Conservation (phyloP, 805 yeast species). For the Ogataea sp. region DNA sequence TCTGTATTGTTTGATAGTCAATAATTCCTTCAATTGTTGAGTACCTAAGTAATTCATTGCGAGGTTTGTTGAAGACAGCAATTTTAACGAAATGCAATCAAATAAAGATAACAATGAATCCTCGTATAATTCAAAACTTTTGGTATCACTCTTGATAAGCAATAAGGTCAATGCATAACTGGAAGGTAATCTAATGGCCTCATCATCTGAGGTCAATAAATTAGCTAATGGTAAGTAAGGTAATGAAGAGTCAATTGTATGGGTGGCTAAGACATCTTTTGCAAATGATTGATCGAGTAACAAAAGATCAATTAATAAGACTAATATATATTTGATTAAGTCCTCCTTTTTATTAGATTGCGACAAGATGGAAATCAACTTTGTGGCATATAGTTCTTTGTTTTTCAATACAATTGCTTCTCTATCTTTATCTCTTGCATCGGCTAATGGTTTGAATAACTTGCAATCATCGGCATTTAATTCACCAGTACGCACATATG, state of each 20-base stretch:
- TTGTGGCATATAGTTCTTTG: slow-evolving; percentile 43
- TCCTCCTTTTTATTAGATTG: slow-evolving; percentile 47
- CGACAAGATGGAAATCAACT: slow-evolving; percentile 45
- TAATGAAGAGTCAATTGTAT: slow-evolving; percentile 32
- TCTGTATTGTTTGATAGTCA: slow-evolving; percentile 48
- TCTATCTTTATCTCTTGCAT: slow-evolving; percentile 28
- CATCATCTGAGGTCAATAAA: slow-evolving; percentile 48
- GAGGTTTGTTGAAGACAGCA: slow-evolving; percentile 27
- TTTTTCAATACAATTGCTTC: slow-evolving; percentile 33
- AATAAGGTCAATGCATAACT: slow-evolving; percentile 47
- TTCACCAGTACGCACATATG: slow-evolving; percentile 66
- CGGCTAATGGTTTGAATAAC: slow-evolving; percentile 25
- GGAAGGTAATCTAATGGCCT: slow-evolving; percentile 45
- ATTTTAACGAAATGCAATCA: slow-evolving; percentile 24
- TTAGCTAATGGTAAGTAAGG: slow-evolving; percentile 48
- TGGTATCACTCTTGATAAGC: slow-evolving; percentile 23
- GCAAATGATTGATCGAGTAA: slow-evolving; percentile 17
- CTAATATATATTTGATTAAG: slow-evolving; percentile 56
- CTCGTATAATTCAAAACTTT: slow-evolving; percentile 10
- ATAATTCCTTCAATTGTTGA: slow-evolving; percentile 57
- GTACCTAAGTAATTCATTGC: slow-evolving; percentile 54
- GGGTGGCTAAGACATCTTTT: slow-evolving; percentile 29
- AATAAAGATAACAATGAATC: slow-evolving; percentile 32
- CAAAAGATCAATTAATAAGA: slow-evolving; percentile 51
- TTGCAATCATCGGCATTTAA: slow-evolving; percentile 62